A percentile compares a stretch with the other conserved stretches of the same genome.
phyloP scores from a whole-genome alignment of 2,329 filamentous ascomycete species.

The Aspergillus intermedius region DNA sequence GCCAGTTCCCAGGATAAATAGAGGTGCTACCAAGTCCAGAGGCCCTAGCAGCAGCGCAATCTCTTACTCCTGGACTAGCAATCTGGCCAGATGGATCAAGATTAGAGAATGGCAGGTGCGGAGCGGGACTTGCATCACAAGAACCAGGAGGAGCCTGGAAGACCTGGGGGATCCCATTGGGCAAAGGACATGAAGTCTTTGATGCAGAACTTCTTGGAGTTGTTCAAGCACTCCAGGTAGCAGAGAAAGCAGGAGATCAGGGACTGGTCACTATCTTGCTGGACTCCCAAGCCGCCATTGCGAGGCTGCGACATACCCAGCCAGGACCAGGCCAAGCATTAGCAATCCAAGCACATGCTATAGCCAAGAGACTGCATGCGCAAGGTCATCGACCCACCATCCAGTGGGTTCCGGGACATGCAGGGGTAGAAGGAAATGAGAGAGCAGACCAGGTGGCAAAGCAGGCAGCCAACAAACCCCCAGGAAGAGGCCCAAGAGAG shows the following conservation, averaged over 20 bases:
- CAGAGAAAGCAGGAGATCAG: not conserved
- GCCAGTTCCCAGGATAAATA: no score
- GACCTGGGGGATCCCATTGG: not conserved
- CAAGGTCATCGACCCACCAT: not conserved
- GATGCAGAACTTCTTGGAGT: not conserved
- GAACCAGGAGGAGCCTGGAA: not conserved
- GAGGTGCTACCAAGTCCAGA: no score
- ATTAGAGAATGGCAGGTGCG: not conserved
- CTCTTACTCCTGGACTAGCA: not conserved
- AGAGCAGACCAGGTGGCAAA: constrained; percentile 5
- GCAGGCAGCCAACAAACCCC: not conserved
- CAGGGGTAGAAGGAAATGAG: constrained; percentile 3
- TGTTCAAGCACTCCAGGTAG: not conserved
- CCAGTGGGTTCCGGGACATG: constrained; percentile 4
- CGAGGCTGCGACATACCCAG: not conserved
- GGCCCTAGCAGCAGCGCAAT: no score
- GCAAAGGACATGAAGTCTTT: not conserved
- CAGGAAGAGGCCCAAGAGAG: no score
- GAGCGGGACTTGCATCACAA: not conserved
- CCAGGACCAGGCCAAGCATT: constrained; percentile 1
- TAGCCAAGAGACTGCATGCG: not conserved
- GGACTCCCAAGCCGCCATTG: constrained; percentile 1
- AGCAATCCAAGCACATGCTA: not conserved
- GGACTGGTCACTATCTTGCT: not conserved
- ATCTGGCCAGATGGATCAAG: not conserved